Conservation (phyloP, 805 yeast genomes). For the Schizosaccharomyces japonicus region DNA sequence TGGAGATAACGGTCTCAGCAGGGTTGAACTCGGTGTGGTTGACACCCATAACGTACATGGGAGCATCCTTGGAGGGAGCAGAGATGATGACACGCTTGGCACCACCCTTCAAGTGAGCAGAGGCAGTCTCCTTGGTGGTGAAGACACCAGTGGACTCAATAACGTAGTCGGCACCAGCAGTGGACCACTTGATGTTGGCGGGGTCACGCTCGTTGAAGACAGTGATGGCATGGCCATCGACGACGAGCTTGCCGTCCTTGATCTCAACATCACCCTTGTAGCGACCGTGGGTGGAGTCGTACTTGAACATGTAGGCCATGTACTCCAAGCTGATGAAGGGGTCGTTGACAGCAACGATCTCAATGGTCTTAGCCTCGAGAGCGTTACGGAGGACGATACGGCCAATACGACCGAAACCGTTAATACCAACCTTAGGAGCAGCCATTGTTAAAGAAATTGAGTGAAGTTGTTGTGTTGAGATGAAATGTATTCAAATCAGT, state of each 20-base stretch:
- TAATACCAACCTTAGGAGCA: constrained; percentile 51
- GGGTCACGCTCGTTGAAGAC: constrained; percentile 72
- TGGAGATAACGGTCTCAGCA: constrained; percentile 56
- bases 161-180: constrained; percentile 51
- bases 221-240: constrained; percentile 42
- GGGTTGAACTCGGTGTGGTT: constrained; percentile 57
- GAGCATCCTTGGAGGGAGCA: constrained; percentile 83
- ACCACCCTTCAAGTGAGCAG: constrained; percentile 68
- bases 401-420: constrained; percentile 90
- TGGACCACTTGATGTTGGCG: constrained; percentile 69
- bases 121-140: constrained; percentile 59
- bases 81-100: constrained; percentile 89
- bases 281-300: constrained; percentile 80
- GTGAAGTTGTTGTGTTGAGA: no score
- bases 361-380: constrained; percentile 44
- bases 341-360: constrained; percentile 72
- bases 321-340: constrained; percentile 76
- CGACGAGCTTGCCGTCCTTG: constrained; percentile 28
- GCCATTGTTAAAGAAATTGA: constrained; percentile 7
- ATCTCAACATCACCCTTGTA: constrained; percentile 47
- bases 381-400: constrained; percentile 72
- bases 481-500: no score
- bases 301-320: constrained; percentile 88
- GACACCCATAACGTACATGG: constrained; percentile 87
- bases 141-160: constrained; percentile 90